Percentiles rank a stretch among this genome's conserved stretches.
These are phyloP conservation scores for Ottelia alismoides DNA, from an alignment of 106 monocot species.

Conservation along the genomic window DNA sequence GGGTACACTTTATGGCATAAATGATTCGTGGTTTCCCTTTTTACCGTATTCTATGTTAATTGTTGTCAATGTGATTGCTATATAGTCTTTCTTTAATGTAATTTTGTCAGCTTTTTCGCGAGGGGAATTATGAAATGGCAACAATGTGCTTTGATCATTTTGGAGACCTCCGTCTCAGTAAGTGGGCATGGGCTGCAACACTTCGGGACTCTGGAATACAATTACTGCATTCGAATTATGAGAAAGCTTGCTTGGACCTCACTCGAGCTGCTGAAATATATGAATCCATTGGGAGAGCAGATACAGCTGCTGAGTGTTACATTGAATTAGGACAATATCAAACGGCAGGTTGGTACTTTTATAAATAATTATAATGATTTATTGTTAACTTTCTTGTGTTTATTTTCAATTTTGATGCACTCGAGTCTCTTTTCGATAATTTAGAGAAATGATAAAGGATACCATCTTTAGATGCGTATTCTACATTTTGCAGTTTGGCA, in stretches of 20 bases:
- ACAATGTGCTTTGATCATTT: conserved; percentile 56
- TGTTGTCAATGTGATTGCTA: not conserved
- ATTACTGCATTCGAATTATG: conserved; percentile 15
- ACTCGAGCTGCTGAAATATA: conserved; percentile 46
- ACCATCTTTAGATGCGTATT: no score
- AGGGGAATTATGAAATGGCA: conserved; percentile 50
- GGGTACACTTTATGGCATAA: conserved; percentile 23
- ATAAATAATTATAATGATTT: no score
- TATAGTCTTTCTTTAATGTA: not conserved
- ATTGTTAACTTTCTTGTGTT: no score
- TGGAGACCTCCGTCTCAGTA: conserved; percentile 31
- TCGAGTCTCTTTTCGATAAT: no score
- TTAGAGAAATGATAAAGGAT: no score
- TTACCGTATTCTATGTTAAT: not conserved
- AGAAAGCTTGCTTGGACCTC: conserved; percentile 16
- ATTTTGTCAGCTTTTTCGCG: conserved; percentile 27
- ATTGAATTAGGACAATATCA: conserved; percentile 31
- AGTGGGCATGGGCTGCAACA: conserved; percentile 47
- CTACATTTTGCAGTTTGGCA: no score
- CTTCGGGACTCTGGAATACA: conserved; percentile 35
- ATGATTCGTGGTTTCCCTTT: not conserved
- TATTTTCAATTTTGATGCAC: no score
- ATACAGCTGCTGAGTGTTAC: conserved; percentile 36
- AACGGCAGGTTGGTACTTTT: conserved; percentile 47
- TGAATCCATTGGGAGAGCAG: conserved; percentile 38